Evolutionary conservation across 371 early-diverging fungal species (phyloP).

Genomic region (Saksenaea vasiformis): DNA sequence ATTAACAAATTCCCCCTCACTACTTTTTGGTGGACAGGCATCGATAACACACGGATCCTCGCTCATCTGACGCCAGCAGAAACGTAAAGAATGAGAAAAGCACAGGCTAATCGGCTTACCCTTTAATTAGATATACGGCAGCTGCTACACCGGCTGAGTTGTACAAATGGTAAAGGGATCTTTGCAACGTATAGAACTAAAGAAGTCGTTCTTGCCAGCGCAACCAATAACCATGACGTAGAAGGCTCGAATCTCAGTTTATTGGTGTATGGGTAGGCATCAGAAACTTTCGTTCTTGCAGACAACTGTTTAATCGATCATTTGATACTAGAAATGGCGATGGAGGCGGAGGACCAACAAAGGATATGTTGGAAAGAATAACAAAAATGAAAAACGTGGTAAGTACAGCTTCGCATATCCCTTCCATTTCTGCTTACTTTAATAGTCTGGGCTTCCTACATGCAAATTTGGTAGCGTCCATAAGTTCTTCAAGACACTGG

Average conservation of each 20-base stretch:
- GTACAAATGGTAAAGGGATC: slow-evolving; percentile 34
- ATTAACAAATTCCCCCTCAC: slow-evolving; percentile 97
- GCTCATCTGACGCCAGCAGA: slow-evolving; percentile 88
- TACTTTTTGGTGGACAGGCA: slow-evolving; percentile 86
- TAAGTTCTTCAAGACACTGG: slow-evolving; percentile 79
- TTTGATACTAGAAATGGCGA: slow-evolving; percentile 75
- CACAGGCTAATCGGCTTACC: not conserved
- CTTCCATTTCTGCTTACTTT: not conserved
- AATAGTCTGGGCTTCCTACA: slow-evolving; percentile 72
- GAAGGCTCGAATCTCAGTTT: slow-evolving; percentile 45
- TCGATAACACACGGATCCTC: slow-evolving; percentile 73
- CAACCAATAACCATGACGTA: slow-evolving; percentile 44
- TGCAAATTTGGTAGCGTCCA: slow-evolving; percentile 76
- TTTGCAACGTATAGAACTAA: not conserved
- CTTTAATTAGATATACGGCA: slow-evolving; percentile 34
- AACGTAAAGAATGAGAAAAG: slow-evolving; percentile 46
- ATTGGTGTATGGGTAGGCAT: slow-evolving; percentile 42
- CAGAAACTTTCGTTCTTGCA: not conserved
- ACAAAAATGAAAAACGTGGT: slow-evolving; percentile 72
- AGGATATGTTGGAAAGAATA: slow-evolving; percentile 87
- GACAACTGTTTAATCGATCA: not conserved
- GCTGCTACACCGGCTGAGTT: slow-evolving; percentile 38
- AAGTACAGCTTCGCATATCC: slow-evolving; percentile 8
- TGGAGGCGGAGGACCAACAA: slow-evolving; percentile 94
- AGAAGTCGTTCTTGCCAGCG: slow-evolving; percentile 18